Evolutionary conservation across 1,284 basidiomycete species (phyloP).

Genomic region (Cryptococcus floricola): DNA sequence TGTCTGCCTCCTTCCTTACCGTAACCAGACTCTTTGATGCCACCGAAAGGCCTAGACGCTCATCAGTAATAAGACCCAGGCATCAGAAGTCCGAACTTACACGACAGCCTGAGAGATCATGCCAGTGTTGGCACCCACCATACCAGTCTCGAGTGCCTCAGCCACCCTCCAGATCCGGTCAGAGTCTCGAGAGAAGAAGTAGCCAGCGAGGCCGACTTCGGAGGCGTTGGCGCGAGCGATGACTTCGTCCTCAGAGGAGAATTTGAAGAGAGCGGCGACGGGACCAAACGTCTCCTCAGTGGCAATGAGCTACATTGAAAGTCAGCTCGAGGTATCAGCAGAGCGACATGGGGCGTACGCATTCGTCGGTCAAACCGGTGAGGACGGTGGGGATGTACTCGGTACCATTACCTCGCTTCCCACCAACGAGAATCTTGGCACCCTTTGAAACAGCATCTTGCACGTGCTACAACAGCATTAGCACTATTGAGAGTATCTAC

Average conservation of each 20-base stretch:
- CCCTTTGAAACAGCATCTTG: conserved; percentile 77
- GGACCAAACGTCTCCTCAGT: conserved; percentile 88
- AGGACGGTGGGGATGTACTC: conserved; percentile 89
- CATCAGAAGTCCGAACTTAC: conserved; percentile 17
- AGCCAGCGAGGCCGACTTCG: conserved; percentile 81
- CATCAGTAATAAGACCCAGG: background rate
- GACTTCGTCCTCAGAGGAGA: conserved; percentile 90
- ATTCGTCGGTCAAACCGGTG: conserved; percentile 71
- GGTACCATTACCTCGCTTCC: conserved; percentile 60
- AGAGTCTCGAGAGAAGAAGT: conserved; percentile 88
- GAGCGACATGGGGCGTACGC: conserved; percentile 44
- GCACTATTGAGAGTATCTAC: background rate
- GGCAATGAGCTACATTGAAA: conserved; percentile 43
- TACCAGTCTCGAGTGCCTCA: conserved; percentile 93
- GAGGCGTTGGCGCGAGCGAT: conserved; percentile 76
- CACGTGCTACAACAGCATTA: conserved; percentile 59
- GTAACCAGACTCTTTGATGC: conserved; percentile 52
- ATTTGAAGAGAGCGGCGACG: conserved; percentile 59
- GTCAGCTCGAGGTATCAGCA: background rate
- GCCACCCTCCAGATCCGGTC: conserved; percentile 94
- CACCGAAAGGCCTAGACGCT: conserved; percentile 71
- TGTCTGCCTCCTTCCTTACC: conserved; percentile 43
- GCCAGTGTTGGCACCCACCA: conserved; percentile 70
- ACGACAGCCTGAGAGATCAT: conserved; percentile 61
- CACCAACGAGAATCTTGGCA: conserved; percentile 83